These are phyloP conservation scores for Talaromyces sp. DNA, from an alignment of 2,329 filamentous ascomycete species.

Conservation along the genomic window DNA sequence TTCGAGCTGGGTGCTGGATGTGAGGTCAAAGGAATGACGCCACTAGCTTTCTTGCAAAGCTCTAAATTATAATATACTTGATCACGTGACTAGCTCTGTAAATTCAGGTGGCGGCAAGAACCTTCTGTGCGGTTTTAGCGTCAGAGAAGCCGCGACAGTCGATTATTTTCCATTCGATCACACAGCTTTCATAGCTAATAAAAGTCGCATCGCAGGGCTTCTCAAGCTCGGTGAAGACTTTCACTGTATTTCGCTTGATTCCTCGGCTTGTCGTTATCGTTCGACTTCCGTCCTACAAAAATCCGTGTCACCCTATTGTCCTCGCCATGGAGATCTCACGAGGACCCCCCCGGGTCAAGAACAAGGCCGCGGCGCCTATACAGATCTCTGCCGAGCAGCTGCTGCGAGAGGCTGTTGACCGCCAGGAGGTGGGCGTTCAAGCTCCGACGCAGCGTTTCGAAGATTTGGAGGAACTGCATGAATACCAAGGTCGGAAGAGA, in stretches of 20 bases:
- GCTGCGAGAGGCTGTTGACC: conserved; percentile 92
- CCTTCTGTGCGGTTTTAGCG: conserved; percentile 11
- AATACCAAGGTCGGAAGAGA: conserved; percentile 92
- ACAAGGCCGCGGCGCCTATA: conserved; percentile 87
- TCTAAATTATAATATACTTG: conserved; percentile 13
- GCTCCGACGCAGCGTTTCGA: conserved; percentile 92
- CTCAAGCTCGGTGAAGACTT: conserved; percentile 1
- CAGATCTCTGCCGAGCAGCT: conserved; percentile 97
- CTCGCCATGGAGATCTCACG: conserved; percentile 81
- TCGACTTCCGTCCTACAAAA: background rate
- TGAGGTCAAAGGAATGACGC: conserved; percentile 4
- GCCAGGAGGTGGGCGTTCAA: conserved; percentile 83
- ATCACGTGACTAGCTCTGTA: conserved; percentile 21
- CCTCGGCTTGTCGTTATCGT: background rate
- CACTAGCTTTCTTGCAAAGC: conserved; percentile 14
- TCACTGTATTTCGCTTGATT: background rate
- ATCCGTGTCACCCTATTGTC: background rate
- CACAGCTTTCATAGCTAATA: conserved; percentile 1
- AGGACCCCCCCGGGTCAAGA: conserved; percentile 94
- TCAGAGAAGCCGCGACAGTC: background rate
- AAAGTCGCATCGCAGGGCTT: conserved; percentile 4
- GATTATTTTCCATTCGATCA: conserved; percentile 17
- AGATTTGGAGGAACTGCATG: conserved; percentile 95
- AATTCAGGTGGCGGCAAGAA: conserved; percentile 21
- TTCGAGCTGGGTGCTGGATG: background rate